Conservation (phyloP, 75 land plant genomes). For the Pinus taeda region DNA sequence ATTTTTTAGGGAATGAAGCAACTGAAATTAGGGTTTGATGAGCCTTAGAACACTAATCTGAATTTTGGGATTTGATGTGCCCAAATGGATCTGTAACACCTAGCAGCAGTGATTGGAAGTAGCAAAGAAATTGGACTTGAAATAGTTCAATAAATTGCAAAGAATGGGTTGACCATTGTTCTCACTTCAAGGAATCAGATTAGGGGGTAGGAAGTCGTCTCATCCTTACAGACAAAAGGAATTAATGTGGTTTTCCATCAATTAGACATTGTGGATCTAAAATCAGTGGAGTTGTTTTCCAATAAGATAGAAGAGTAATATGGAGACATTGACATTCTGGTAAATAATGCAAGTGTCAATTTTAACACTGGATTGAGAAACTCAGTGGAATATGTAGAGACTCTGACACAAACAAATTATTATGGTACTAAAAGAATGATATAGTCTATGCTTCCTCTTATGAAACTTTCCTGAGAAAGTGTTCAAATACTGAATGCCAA, state of each 20-base stretch:
- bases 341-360: conserved; percentile 71
- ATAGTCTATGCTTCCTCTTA: conserved; percentile 70
- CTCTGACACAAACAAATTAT: conserved; percentile 58
- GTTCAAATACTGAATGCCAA: conserved; percentile 74
- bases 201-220: conserved; percentile 22
- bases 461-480: conserved; percentile 65
- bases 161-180: conserved; percentile 63
- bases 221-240: conserved; percentile 48
- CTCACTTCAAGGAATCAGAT: conserved; percentile 55
- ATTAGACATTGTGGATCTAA: conserved; percentile 44
- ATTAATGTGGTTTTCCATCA: conserved; percentile 55
- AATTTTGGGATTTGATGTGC: too few relatives aligned
- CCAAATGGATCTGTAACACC: too few relatives aligned
- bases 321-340: conserved; percentile 22
- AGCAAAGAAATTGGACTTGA: conserved; percentile 82
- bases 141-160: conserved; percentile 62
- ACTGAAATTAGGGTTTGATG: too few relatives aligned
- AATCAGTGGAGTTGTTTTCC: conserved; percentile 50
- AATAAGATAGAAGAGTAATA: conserved; percentile 47
- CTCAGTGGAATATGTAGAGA: conserved; percentile 46
- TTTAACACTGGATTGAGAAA: conserved; percentile 53
- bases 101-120: neutral
- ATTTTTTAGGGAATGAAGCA: too few relatives aligned
- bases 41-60: too few relatives aligned
- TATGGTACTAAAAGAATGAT: conserved; percentile 61